Evolutionary conservation across 139 green algal species (phyloP), one percentile per base, ranked within the genome.

Genomic region (Desmodesmus armatus): DNA sequence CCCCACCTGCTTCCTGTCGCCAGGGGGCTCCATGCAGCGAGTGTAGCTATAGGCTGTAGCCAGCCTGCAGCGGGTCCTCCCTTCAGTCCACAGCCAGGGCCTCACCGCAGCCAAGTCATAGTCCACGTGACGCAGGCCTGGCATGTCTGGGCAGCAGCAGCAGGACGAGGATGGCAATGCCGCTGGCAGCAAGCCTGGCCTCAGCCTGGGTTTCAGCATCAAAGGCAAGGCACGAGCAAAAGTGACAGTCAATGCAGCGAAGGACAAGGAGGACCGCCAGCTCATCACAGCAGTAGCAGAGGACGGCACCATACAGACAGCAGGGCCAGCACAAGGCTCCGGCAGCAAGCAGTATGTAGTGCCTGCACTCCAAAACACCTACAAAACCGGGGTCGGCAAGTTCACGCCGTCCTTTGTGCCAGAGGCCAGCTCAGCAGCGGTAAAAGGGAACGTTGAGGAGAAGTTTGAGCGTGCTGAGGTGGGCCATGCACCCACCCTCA

Each of bases 361-460:
- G 4, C 87, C 88, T 7, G 87, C 78, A 19, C 39, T 91, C n/a
- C 87, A 89, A 40, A 94, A 94, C 86, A 94, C 89, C 2, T 92
- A 89, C 67, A 79, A 89, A 39, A 67, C 84, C 3, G 87, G 87
- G 7, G 86, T 89, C 0, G 90, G 88, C 3, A 93, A 91, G 72
- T 92, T 93, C 17, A 85, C 81, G 27, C 91, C 91, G 17, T 85
- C 55, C 0, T 94, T 90, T 71, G 79, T 86, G 66, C 89, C 91
- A 0, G 87, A 88, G 7, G 72, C 84, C 4, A 85, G 87, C 58
- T 81, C 27, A 5, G 86, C 80, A 25, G 72, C 87, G 0, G 41
- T 91, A 0, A 44, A 17, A 27, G 84, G 65, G 33, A 70, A 58
- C 4, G 81, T 53, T n/a, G 86, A 87, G 31, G 88, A 92, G 41